A percentile compares a stretch with the other conserved stretches of the same genome.
Conservation (phyloP, 2,329 filamentous ascomycete genomes). For the Westerdykella sp. region DNA sequence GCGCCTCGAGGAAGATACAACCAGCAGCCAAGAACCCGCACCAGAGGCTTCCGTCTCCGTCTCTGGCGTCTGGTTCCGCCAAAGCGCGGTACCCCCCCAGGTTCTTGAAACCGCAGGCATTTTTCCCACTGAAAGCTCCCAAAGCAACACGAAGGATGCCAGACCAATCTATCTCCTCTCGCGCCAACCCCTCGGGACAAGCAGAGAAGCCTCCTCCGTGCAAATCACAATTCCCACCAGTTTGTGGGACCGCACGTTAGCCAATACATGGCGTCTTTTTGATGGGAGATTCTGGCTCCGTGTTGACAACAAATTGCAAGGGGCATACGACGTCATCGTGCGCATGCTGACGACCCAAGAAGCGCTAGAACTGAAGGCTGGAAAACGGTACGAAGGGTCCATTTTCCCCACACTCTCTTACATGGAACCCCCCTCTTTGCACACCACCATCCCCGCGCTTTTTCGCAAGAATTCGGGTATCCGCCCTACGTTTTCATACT, state of each 20-base stretch:
- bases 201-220: neutral
- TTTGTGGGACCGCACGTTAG: neutral
- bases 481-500: no score
- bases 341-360: slow-evolving; percentile 27
- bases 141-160: neutral
- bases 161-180: slow-evolving; percentile 21
- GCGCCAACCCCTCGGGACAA: slow-evolving; percentile 16
- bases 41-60: slow-evolving; percentile 8
- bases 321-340: slow-evolving; percentile 29
- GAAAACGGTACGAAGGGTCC: no score
- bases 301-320: slow-evolving; percentile 30
- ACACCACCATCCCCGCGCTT: slow-evolving; percentile 19
- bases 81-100: neutral
- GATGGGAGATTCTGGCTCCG: slow-evolving; percentile 54
- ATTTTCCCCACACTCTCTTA: no score
- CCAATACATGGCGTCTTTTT: slow-evolving; percentile 42
- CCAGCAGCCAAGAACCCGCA: slow-evolving; percentile 5
- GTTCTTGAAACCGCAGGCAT: slow-evolving; percentile 8
- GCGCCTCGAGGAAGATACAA: slow-evolving; percentile 1
- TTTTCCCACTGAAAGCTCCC: slow-evolving; percentile 3
- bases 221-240: slow-evolving; percentile 4
- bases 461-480: slow-evolving; percentile 6
- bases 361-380: no score
- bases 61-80: slow-evolving; percentile 23
- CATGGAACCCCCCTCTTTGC: slow-evolving; percentile 16